phyloP scores from a whole-genome alignment of 805 yeast species.

The Yamadazyma akitaensis region DNA sequence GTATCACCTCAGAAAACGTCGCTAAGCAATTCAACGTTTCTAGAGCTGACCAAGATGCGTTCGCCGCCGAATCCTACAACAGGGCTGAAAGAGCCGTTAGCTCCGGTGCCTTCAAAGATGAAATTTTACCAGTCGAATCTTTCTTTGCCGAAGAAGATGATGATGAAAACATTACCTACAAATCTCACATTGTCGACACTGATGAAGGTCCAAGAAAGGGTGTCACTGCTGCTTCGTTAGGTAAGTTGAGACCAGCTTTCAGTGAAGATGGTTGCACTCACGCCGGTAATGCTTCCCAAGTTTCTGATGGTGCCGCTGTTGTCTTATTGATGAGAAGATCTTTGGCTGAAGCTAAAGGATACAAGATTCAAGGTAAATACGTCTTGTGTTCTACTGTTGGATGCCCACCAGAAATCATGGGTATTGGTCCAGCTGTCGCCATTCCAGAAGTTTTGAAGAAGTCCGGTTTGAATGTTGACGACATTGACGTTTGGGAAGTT shows the following conservation, averaged over 20 bases:
- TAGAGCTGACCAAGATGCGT: conserved; percentile 77
- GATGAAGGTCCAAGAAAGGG: conserved; percentile 92
- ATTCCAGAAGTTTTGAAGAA: conserved; percentile 78
- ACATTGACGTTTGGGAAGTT: conserved; percentile 76
- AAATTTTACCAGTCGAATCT: conserved; percentile 78
- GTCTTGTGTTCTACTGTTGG: conserved; percentile 81
- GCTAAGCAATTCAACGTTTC: conserved; percentile 62
- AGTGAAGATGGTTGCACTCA: conserved; percentile 79
- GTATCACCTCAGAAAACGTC: conserved; percentile 90
- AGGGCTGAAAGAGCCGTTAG: conserved; percentile 78
- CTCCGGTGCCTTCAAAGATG: conserved; percentile 77
- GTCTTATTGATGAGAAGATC: conserved; percentile 82
- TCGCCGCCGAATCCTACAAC: conserved; percentile 82
- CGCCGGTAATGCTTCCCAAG: conserved; percentile 96
- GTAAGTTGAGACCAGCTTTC: conserved; percentile 84
- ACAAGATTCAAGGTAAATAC: conserved; percentile 76
- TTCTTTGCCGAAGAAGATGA: conserved; percentile 54
- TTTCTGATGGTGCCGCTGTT: conserved; percentile 94
- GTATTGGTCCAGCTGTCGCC: conserved; percentile 95
- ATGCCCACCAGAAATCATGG: conserved; percentile 97
- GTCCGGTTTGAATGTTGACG: conserved; percentile 56
- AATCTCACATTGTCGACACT: conserved; percentile 46
- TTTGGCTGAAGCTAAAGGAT: conserved; percentile 68
- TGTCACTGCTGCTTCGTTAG: conserved; percentile 74
- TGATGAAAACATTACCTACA: conserved; percentile 51